These are phyloP conservation scores for Urostyla sp. DNA, from an alignment of 73 alveolate genomes.

Conservation along the genomic window DNA sequence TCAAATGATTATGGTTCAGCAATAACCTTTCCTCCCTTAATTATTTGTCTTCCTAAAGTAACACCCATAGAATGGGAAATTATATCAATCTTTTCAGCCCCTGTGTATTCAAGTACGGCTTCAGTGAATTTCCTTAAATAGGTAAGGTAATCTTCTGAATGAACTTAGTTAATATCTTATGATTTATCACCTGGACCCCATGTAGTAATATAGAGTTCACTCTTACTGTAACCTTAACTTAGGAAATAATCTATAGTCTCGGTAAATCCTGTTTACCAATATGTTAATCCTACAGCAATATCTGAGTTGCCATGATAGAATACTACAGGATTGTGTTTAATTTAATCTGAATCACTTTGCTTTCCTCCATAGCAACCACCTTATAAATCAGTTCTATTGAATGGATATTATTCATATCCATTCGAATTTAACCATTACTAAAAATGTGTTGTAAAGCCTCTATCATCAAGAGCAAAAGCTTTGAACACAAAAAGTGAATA, in stretches of 20 bases:
- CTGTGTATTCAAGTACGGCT: slow-evolving; percentile 72
- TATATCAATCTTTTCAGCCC: slow-evolving; percentile 57
- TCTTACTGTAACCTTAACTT: slow-evolving; percentile 55
- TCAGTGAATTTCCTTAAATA: slow-evolving; percentile 59
- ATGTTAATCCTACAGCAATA: slow-evolving; percentile 65
- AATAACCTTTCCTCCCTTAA: slow-evolving; percentile 69
- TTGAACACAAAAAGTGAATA: not conserved
- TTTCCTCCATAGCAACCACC: slow-evolving; percentile 55
- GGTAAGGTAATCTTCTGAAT: slow-evolving; percentile 56
- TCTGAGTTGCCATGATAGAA: slow-evolving; percentile 73
- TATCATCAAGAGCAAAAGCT: slow-evolving; percentile 5
- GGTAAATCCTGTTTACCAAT: slow-evolving; percentile 64
- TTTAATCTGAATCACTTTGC: slow-evolving; percentile 2
- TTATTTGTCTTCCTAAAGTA: slow-evolving; percentile 61
- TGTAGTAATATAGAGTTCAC: slow-evolving; percentile 69
- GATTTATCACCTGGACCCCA: slow-evolving; percentile 66
- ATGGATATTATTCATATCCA: not conserved
- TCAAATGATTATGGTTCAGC: slow-evolving; percentile 60
- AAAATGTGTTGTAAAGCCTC: slow-evolving; percentile 34
- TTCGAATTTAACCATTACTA: not conserved
- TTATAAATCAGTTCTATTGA: slow-evolving; percentile 22
- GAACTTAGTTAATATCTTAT: slow-evolving; percentile 26
- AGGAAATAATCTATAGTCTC: slow-evolving; percentile 56
- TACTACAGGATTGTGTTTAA: slow-evolving; percentile 45
- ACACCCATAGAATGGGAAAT: slow-evolving; percentile 76